Evolutionary conservation across 257 asterid genomes (phyloP).

Genomic region (Buddleja alternifolia): DNA sequence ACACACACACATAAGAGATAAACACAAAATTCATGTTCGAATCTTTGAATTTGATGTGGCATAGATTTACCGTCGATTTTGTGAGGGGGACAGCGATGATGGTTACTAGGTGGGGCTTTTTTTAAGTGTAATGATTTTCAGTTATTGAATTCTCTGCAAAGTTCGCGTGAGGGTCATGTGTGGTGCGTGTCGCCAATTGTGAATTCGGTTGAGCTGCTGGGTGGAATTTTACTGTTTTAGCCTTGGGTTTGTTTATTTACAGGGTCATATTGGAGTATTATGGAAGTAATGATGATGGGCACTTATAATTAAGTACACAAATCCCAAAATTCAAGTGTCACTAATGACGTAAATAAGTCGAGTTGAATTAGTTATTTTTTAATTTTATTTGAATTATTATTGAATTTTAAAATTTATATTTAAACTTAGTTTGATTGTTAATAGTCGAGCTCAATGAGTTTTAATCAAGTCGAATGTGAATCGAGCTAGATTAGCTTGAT

Average conservation of each 20-base stretch:
- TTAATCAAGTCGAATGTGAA: background rate
- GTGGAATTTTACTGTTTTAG: conserved; percentile 5
- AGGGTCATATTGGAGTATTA: background rate
- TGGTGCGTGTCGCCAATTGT: conserved; percentile 25
- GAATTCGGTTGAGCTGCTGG: background rate
- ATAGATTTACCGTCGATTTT: no score
- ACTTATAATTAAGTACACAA: no score
- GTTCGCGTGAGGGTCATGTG: conserved; percentile 35
- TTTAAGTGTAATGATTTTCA: conserved; percentile 17
- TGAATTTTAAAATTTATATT: no score
- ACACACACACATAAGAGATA: no score
- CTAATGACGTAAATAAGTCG: no score
- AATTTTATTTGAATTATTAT: background rate
- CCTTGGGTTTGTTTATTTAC: background rate
- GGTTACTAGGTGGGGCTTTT: background rate
- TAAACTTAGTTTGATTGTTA: no score
- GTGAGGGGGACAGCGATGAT: background rate
- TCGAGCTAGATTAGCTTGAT: no score
- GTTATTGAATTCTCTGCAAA: conserved; percentile 7
- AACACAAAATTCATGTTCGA: no score
- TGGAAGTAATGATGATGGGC: background rate
- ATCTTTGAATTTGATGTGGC: no score
- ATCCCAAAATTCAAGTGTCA: no score
- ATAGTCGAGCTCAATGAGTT: background rate
- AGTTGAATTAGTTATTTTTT: background rate